Conservation (phyloP, 768 basidiomycete genomes). For the Rhodocollybia butyracea region DNA sequence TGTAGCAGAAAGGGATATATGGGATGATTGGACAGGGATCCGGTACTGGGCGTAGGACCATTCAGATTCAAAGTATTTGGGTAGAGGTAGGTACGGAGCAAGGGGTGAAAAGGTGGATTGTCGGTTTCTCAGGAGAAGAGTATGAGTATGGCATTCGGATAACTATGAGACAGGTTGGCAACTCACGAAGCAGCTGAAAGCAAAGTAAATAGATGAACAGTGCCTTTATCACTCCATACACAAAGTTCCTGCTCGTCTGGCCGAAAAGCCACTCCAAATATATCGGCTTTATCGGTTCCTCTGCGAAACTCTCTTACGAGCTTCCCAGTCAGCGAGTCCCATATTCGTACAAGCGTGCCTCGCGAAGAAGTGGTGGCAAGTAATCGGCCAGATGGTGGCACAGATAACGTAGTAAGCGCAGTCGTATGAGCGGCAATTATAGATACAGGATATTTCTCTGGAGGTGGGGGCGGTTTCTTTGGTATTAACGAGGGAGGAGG, state of each 20-base stretch:
- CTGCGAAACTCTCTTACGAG: conserved; percentile 78
- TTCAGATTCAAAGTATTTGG: conserved; percentile 91
- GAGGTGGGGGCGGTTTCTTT: conserved; percentile 53
- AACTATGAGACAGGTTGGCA: conserved; percentile 2
- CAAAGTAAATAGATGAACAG: conserved; percentile 85
- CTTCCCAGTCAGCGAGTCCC: conserved; percentile 74
- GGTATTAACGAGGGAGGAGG: conserved; percentile 53
- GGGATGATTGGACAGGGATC: conserved; percentile 80
- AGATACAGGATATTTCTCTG: conserved; percentile 64
- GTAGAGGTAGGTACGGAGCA: conserved; percentile 76
- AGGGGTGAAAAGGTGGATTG: conserved; percentile 81
- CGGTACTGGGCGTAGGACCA: conserved; percentile 95
- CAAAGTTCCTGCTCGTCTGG: conserved; percentile 84
- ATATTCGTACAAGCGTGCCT: conserved; percentile 85
- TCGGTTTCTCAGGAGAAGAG: conserved; percentile 55
- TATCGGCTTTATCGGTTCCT: conserved; percentile 87
- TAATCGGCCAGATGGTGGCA: conserved; percentile 73
- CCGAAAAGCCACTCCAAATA: conserved; percentile 87
- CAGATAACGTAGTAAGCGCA: conserved; percentile 72
- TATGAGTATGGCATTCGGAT: background rate
- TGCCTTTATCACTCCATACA: conserved; percentile 95
- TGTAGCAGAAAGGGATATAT: conserved; percentile 75
- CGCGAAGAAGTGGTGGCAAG: conserved; percentile 81
- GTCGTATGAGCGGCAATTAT: conserved; percentile 85
- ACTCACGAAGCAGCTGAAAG: conserved; percentile 66